Conservation (phyloP, 176 grass and related monocot species). For the Carex pumila region DNA sequence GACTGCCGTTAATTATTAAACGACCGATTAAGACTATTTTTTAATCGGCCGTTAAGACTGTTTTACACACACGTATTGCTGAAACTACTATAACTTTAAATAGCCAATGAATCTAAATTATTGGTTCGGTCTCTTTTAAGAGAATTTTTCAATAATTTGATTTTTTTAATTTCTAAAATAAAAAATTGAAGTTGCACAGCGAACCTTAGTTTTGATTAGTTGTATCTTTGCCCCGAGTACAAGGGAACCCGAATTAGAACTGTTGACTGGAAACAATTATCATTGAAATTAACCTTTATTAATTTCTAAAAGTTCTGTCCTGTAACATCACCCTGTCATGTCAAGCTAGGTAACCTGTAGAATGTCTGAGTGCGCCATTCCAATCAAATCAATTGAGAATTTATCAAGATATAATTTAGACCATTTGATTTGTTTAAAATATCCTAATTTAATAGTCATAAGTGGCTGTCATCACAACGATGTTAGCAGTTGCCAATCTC, state of each 20-base stretch:
- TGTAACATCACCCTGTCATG: conserved; percentile 11
- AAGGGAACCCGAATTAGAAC: not conserved
- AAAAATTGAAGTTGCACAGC: not conserved
- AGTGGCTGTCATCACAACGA: not conserved
- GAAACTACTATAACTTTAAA: too few species aligned
- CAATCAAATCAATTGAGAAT: not conserved
- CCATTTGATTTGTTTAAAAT: not conserved
- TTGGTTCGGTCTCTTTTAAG: too few species aligned
- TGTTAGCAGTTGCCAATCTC: not conserved
- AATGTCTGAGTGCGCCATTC: not conserved
- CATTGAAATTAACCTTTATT: not conserved
- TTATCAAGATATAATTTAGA: not conserved
- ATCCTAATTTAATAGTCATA: not conserved
- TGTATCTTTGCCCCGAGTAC: not conserved
- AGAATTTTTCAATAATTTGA: too few species aligned
- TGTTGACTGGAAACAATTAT: not conserved
- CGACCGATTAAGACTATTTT: too few species aligned
- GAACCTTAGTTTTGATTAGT: not conserved
- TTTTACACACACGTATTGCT: too few species aligned
- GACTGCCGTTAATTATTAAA: too few species aligned
- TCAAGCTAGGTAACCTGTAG: not conserved
- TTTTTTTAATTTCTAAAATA: too few species aligned
- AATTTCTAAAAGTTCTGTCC: not conserved
- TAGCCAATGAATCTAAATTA: too few species aligned
- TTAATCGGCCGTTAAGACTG: too few species aligned